These are phyloP conservation scores for Erysimum cheiri DNA, from an alignment of 441 rosid genomes.

Conservation along the genomic window DNA sequence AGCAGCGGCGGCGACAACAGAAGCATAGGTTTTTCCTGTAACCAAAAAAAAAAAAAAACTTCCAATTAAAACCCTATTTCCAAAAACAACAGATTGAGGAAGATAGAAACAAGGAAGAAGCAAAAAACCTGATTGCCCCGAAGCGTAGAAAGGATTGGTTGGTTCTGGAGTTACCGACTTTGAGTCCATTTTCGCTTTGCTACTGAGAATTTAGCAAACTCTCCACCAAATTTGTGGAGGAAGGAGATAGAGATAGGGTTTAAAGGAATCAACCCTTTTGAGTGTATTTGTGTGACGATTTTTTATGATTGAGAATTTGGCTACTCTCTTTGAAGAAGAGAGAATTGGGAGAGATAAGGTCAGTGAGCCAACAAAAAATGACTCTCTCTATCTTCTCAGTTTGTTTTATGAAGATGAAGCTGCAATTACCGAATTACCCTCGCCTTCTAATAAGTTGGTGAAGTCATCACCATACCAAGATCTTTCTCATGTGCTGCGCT, in stretches of 20 bases:
- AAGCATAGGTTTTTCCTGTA: conserved; percentile 41
- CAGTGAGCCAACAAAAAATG: conserved; percentile 36
- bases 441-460: conserved; percentile 12
- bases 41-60: not conserved
- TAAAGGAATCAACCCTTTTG: conserved; percentile 3
- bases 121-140: conserved; percentile 52
- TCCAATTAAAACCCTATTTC: conserved; percentile 37
- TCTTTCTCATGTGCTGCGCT: not conserved
- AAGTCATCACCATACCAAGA: not conserved
- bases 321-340: conserved; percentile 38
- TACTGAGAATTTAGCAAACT: not conserved
- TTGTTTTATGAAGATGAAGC: not conserved
- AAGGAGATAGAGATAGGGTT: conserved; percentile 26
- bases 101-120: conserved; percentile 14
- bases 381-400: conserved; percentile 18
- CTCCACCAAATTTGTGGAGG: conserved; percentile 22
- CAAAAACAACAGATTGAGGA: conserved; percentile 27
- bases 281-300: not conserved
- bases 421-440: conserved; percentile 17
- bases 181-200: conserved; percentile 51
- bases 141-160: conserved; percentile 38
- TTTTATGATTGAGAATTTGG: conserved; percentile 31
- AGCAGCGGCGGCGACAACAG: conserved; percentile 40
- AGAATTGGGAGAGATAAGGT: conserved; percentile 45
- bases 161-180: conserved; percentile 45